Evolutionary conservation across 331 rosid species (phyloP), one percentile per base, ranked within the genome.

Genomic region (Acacia pycnantha): DNA sequence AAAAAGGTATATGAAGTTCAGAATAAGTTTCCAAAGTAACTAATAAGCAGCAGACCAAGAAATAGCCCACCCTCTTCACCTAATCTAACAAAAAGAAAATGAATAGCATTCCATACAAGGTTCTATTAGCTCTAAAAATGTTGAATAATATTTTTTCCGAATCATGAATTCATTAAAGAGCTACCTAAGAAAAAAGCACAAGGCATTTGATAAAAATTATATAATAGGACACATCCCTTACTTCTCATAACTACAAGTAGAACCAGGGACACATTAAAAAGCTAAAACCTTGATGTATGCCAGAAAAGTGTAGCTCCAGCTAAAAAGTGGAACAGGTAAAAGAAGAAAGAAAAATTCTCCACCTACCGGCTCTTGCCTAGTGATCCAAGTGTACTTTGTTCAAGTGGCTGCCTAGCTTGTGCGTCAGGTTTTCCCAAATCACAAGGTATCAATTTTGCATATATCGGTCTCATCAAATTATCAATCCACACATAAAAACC

Each of bases 311-410:
- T 50, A 33, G 43, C 84, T 75, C 73, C 41, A 46, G 70, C 65
- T 81, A 82, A 65, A 53, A 87, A 24, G 71, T 53, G 67, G 82
- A 24, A 85, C 15, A 48, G 11, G 26, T 64, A 81, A 70, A 37
- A 74, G 69, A 47, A 76, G 12, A 37, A 41, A 37, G 69, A 77
- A 74, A 64, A 24, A 46, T 68, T 83, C 70, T 72, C 79, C 64
- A 76, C 98, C 68, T 75, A 93, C 99, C 99, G 88, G 76, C 94
- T 95, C 86, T 93, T 91, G 83, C 98, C 99, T 77, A 95, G 90
- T 51, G 99, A 93, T 77, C 99, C 99, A 79, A 95, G 99, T 33
- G 93, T 84, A 16, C 84, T 90, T 37, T 86, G 87, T 86, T 74
- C 83, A 71, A 87, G 78, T 11, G 98, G 96, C 73, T 70, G 82